A percentile compares a stretch with the other conserved stretches of the same genome.
These are phyloP conservation scores for Ambrosiella xylebori DNA, from an alignment of 2,329 filamentous ascomycete genomes.

Conservation along the genomic window DNA sequence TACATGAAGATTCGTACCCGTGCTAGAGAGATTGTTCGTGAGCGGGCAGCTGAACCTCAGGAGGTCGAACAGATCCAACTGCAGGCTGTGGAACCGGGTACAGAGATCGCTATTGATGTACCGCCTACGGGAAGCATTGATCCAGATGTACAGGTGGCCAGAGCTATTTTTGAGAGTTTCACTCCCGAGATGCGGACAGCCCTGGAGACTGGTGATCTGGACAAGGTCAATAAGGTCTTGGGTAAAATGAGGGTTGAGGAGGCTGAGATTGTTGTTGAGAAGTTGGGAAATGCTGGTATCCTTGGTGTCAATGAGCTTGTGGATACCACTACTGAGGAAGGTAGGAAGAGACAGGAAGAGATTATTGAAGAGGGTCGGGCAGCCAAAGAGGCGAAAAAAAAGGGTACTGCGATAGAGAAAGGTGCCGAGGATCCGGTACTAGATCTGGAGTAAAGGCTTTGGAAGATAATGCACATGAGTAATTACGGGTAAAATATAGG, in stretches of 20 bases:
- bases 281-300: slow-evolving; percentile 71
- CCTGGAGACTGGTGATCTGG: slow-evolving; percentile 72
- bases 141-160: slow-evolving; percentile 42
- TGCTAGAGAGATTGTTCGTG: slow-evolving; percentile 49
- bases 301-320: slow-evolving; percentile 83
- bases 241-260: slow-evolving; percentile 79
- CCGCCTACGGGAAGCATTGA: slow-evolving; percentile 53
- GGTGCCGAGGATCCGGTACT: slow-evolving; percentile 1
- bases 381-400: slow-evolving; percentile 11
- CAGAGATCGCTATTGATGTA: slow-evolving; percentile 74
- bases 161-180: slow-evolving; percentile 72
- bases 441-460: slow-evolving; percentile 13
- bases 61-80: slow-evolving; percentile 89
- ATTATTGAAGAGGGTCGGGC: slow-evolving; percentile 38
- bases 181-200: slow-evolving; percentile 64
- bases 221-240: slow-evolving; percentile 41
- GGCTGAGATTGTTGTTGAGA: slow-evolving; percentile 67
- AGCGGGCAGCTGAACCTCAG: slow-evolving; percentile 32
- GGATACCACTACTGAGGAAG: slow-evolving; percentile 81
- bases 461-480: not conserved
- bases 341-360: slow-evolving; percentile 58
- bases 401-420: not conserved
- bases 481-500: not conserved
- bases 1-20: slow-evolving; percentile 68
- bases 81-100: slow-evolving; percentile 85